These are phyloP conservation scores for Kappamyces sp. DNA, from an alignment of 192 early-diverging fungal genomes.

Conservation along the genomic window DNA sequence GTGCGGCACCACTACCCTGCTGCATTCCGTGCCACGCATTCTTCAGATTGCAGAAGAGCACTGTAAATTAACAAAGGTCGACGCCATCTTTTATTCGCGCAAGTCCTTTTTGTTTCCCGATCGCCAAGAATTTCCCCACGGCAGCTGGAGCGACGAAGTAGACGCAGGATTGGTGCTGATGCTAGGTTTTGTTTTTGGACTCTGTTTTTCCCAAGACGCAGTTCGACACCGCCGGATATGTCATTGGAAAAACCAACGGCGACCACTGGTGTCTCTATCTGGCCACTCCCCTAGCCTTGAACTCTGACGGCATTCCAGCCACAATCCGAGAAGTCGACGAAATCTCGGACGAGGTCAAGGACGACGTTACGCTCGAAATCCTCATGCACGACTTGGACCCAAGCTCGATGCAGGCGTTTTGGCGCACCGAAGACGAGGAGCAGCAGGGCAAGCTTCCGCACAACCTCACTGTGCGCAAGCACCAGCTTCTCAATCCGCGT, in stretches of 20 bases:
- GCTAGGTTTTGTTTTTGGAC: conserved; percentile 45
- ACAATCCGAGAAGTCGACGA: conserved; percentile 22
- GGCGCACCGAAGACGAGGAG: conserved; percentile 48
- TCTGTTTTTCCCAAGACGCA: conserved; percentile 32
- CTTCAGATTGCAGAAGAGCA: conserved; percentile 69
- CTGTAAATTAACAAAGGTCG: conserved; percentile 59
- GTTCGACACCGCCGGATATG: conserved; percentile 69
- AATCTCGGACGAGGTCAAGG: conserved; percentile 33
- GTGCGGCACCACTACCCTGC: conserved; percentile 92
- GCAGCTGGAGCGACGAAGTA: conserved; percentile 88
- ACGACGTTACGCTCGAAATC: conserved; percentile 93
- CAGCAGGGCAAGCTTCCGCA: conserved; percentile 43
- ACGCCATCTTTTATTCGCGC: conserved; percentile 89
- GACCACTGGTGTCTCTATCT: conserved; percentile 97
- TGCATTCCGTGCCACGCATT: conserved; percentile 81
- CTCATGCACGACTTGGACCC: conserved; percentile 89
- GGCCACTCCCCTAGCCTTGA: conserved; percentile 57
- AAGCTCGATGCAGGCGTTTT: conserved; percentile 73
- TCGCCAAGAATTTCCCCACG: conserved; percentile 79
- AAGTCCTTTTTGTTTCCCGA: conserved; percentile 97
- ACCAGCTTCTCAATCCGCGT: conserved; percentile 19
- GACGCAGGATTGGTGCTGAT: conserved; percentile 19
- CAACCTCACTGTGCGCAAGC: conserved; percentile 17
- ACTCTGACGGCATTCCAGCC: conserved; percentile 38
- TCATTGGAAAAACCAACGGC: conserved; percentile 86